Evolutionary conservation across 1,284 basidiomycete species (phyloP).

Genomic region (Ceratobasidium sp.): DNA sequence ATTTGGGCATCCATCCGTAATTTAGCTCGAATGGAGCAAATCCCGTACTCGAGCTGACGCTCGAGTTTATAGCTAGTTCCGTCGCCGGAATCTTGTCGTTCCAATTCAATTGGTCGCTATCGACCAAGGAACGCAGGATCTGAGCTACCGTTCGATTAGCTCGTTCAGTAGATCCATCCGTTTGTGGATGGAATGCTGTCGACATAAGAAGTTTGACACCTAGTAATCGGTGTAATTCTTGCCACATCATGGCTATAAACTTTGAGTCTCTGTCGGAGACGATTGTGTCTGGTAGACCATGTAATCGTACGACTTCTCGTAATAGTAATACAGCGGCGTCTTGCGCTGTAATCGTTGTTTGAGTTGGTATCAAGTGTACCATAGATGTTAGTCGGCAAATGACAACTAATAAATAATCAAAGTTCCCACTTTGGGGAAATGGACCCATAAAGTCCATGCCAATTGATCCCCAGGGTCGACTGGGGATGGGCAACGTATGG

Average conservation of each 20-base stretch:
- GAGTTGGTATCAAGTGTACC: conserved; percentile 51
- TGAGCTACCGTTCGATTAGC: conserved; percentile 43
- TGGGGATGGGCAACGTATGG: conserved; percentile 49
- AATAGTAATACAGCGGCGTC: conserved; percentile 55
- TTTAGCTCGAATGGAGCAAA: conserved; percentile 53
- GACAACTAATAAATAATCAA: conserved; percentile 51
- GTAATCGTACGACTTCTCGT: conserved; percentile 51
- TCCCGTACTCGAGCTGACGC: conserved; percentile 47
- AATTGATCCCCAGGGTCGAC: conserved; percentile 52
- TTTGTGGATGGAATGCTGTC: conserved; percentile 44
- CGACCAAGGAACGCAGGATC: conserved; percentile 52
- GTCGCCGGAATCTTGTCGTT: conserved; percentile 50
- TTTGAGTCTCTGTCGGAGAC: conserved; percentile 54
- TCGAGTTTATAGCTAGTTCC: conserved; percentile 51
- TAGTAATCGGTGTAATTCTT: conserved; percentile 49
- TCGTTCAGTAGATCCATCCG: background rate
- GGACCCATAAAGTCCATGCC: conserved; percentile 58
- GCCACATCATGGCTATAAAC: conserved; percentile 55
- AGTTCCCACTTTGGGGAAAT: conserved; percentile 49
- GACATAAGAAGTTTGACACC: conserved; percentile 54
- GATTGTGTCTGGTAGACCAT: conserved; percentile 54
- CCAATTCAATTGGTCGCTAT: conserved; percentile 53
- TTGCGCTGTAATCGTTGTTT: conserved; percentile 48
- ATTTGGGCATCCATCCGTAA: conserved; percentile 44
- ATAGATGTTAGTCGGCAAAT: conserved; percentile 52